Evolutionary conservation across 495 filamentous ascomycete species (phyloP).

Genomic region (Filosporella fistucella): DNA sequence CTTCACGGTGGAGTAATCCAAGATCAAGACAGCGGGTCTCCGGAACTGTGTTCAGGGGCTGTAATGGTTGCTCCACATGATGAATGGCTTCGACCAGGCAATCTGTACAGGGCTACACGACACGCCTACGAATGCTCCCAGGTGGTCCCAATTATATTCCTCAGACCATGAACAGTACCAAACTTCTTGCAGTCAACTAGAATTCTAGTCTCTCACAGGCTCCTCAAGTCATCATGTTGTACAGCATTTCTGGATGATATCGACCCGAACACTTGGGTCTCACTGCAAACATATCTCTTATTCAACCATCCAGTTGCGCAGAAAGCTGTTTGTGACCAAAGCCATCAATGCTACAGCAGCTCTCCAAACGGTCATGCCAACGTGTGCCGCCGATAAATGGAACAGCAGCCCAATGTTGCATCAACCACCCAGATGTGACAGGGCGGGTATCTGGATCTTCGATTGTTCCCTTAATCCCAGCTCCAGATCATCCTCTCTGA

Average conservation of each 20-base stretch:
- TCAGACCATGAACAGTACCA: not conserved
- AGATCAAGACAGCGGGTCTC: no score
- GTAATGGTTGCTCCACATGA: no score
- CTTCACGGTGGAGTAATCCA: no score
- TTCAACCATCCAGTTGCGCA: no score
- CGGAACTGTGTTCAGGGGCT: no score
- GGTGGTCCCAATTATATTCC: not conserved
- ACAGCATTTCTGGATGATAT: not conserved
- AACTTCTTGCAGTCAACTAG: not conserved
- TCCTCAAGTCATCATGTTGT: not conserved
- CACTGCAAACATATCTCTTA: not conserved
- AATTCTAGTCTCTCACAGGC: not conserved
- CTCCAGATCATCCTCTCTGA: not conserved
- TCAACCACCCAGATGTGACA: not conserved
- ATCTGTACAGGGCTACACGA: not conserved
- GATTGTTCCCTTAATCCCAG: not conserved
- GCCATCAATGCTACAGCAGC: slow-evolving; percentile 1
- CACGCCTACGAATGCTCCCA: not conserved
- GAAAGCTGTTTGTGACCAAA: not conserved
- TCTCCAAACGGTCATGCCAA: not conserved
- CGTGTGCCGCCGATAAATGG: not conserved
- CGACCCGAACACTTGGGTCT: not conserved
- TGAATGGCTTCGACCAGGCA: no score
- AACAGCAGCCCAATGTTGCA: not conserved
- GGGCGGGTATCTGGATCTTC: not conserved